phyloP scores from a whole-genome alignment of 371 early-diverging fungal genomes.

The Ordospora pajunii region DNA sequence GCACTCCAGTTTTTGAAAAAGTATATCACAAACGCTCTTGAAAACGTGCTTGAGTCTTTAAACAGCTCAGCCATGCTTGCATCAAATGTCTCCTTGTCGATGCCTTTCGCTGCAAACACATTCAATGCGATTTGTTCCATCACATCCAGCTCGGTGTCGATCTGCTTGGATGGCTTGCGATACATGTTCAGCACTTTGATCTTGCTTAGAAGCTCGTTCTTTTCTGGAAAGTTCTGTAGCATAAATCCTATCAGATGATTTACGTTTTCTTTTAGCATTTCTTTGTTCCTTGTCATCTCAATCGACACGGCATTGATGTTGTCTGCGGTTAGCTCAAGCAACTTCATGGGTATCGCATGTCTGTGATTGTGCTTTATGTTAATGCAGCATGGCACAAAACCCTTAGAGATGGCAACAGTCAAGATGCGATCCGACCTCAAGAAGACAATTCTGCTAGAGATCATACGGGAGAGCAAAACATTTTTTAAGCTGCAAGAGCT shows the following conservation, averaged over 20 bases:
- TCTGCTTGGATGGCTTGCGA: not conserved
- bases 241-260: constrained; percentile 16
- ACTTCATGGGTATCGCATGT: not conserved
- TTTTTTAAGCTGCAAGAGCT: constrained; percentile 74
- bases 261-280: constrained; percentile 7
- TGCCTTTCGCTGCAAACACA: not conserved
- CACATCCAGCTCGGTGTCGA: not conserved
- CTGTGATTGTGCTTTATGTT: not conserved
- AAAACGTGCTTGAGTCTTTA: not conserved
- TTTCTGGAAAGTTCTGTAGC: not conserved
- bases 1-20: not conserved
- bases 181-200: not conserved
- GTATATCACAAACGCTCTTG: not conserved
- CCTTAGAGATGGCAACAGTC: constrained; percentile 2
- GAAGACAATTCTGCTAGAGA: constrained; percentile 14
- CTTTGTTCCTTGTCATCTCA: constrained; percentile 3
- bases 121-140: constrained; percentile 10
- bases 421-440: constrained; percentile 27
- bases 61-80: not conserved
- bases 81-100: not conserved
- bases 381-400: not conserved
- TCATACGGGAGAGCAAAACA: constrained; percentile 37
- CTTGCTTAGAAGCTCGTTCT: constrained; percentile 13
- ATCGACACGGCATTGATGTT: constrained; percentile 18
- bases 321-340: not conserved